These are phyloP conservation scores for Beauveria pseudobassiana DNA, from an alignment of 2,329 filamentous ascomycete species.

Conservation along the genomic window DNA sequence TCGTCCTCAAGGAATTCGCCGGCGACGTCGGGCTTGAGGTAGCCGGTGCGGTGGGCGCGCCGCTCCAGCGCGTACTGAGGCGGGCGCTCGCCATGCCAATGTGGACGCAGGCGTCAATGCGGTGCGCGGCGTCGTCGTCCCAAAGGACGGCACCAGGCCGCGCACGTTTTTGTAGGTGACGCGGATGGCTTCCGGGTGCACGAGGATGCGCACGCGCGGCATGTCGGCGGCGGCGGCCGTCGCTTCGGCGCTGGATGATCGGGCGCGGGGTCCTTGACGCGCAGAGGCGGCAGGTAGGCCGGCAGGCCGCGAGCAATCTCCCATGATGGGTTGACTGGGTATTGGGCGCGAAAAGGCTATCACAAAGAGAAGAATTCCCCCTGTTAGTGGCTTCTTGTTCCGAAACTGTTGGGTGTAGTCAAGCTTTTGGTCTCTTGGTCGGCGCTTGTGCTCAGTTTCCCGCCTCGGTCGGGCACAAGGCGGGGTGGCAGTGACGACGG, in stretches of 20 bases:
- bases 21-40: slow-evolving; percentile 64
- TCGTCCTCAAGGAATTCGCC: slow-evolving; percentile 49
- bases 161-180: slow-evolving; percentile 65
- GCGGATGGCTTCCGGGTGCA: slow-evolving; percentile 59
- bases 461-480: neutral
- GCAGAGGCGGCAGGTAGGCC: slow-evolving; percentile 47
- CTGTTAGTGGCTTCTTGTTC: neutral
- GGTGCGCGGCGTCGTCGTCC: slow-evolving; percentile 26
- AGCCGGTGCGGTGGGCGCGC: slow-evolving; percentile 63
- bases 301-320: slow-evolving; percentile 68
- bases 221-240: slow-evolving; percentile 20
- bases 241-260: slow-evolving; percentile 1
- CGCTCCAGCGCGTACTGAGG: slow-evolving; percentile 64
- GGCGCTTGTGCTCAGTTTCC: neutral
- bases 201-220: slow-evolving; percentile 51
- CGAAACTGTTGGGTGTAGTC: too few relatives aligned
- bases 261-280: slow-evolving; percentile 31
- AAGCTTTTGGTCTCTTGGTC: neutral
- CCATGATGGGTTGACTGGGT: slow-evolving; percentile 72
- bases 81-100: slow-evolving; percentile 69
- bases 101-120: slow-evolving; percentile 63
- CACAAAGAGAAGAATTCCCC: neutral
- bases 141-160: slow-evolving; percentile 52
- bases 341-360: slow-evolving; percentile 68
- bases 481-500: neutral